Evolutionary conservation across 2,329 filamentous ascomycete genomes (phyloP), one percentile per base, ranked within the genome.

Genomic region (Alternaria tenuissima): DNA sequence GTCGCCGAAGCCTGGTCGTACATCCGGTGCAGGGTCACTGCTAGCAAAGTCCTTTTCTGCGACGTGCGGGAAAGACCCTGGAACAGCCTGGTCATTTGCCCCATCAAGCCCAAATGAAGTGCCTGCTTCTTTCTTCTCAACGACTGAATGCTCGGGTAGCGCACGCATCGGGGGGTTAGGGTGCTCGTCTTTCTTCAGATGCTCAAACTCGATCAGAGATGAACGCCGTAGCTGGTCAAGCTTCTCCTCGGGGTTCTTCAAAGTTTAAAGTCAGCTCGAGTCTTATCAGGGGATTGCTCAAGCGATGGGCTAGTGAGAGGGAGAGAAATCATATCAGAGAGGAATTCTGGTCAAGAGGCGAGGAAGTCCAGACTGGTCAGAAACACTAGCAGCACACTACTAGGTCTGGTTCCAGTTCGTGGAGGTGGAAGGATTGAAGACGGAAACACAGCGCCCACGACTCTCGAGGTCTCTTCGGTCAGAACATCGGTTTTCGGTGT

Each of bases 141-240:
- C 49, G 9, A 76, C 61, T 1, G 76, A 78, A 49, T 79, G 77
- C 52, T 79, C 76, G n/a, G 78, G 78, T 26, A 79, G 62, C 16
- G 70, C 66, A 56, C 78, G 71, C 39, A 74, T 47, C 3, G 78
- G 77, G 2, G 71, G 65, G 20, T 76, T 43, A 16, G 72, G 69
- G 39, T 77, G 71, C 20, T 69, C 62, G 7, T 74, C 74, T 28
- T 71, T 68, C 59, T 73, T 79, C 52, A 80, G 61, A 57, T 80
- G 78, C 57, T 80, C 77, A 63, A 80, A 73, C 61, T 80, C 78
- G 63, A 79, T 66, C 18, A 83, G 69, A 3, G 82, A 84, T 36
- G 76, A 80, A 26, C 80, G 77, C 43, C 82, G 79, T 11, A 84
- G 78, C 61, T 81, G 69, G 60, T 84, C 82, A 60, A 84, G 81